A percentile compares a stretch with the other conserved stretches of the same genome.
Conservation (phyloP, 129 eudicot genomes). For the Flaveria sonorensis region DNA sequence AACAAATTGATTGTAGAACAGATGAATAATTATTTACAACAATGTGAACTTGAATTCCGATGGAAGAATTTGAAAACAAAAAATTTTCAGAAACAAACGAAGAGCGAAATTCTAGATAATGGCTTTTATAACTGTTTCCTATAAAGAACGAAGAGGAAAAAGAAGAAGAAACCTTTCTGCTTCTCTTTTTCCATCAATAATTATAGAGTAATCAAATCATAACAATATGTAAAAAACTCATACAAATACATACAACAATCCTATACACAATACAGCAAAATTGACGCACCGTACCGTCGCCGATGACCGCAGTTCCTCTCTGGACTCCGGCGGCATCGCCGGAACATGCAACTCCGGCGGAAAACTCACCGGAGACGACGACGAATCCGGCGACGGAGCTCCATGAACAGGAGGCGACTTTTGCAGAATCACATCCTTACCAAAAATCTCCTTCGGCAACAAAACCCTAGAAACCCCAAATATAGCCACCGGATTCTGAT, state of each 20-base stretch:
- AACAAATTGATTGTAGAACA: too few species aligned
- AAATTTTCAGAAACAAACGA: background rate
- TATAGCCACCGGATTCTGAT: conserved; percentile 91
- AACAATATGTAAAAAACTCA: conserved; percentile 29
- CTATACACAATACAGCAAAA: conserved; percentile 52
- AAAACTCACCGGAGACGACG: conserved; percentile 31
- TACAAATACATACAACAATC: conserved; percentile 49
- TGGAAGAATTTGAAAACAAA: background rate
- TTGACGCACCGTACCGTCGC: conserved; percentile 31
- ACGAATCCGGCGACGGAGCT: conserved; percentile 52
- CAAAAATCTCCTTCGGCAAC: conserved; percentile 78
- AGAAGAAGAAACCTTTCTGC: background rate
- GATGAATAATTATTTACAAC: background rate
- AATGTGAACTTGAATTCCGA: background rate
- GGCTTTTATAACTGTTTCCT: too few species aligned
- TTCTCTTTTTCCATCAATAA: conserved; percentile 21
- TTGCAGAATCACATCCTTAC: conserved; percentile 42
- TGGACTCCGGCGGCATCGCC: conserved; percentile 54
- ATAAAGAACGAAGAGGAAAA: too few species aligned
- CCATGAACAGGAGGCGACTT: conserved; percentile 25
- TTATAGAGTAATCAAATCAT: background rate
- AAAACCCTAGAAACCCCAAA: conserved; percentile 89
- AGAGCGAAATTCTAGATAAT: too few species aligned
- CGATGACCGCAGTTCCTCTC: conserved; percentile 35
- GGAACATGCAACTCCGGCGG: conserved; percentile 42